These are phyloP conservation scores for Daldinia sp. DNA, from an alignment of 2,329 filamentous ascomycete genomes.

Conservation along the genomic window DNA sequence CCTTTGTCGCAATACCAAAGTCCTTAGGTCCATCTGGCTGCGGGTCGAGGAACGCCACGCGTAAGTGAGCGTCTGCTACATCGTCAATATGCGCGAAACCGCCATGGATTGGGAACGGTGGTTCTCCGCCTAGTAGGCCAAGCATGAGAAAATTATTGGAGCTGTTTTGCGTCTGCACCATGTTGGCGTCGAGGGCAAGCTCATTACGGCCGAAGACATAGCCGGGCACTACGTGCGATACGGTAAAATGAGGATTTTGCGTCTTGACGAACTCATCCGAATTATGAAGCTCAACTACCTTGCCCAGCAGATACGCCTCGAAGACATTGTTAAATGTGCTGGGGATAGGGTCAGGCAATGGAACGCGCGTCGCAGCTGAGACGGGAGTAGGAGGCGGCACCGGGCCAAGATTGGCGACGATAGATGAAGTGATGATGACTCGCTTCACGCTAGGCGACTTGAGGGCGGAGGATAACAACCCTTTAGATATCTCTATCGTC, in stretches of 20 bases:
- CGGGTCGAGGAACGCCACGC: neutral
- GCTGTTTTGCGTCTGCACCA: constrained; percentile 47
- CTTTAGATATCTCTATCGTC: neutral
- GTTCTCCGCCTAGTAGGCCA: neutral
- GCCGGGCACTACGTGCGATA: constrained; percentile 48
- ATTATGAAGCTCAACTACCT: neutral
- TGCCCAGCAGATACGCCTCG: neutral
- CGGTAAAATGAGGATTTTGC: constrained; percentile 44
- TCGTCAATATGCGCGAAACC: neutral
- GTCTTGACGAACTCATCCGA: constrained; percentile 43
- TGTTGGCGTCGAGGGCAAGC: constrained; percentile 40
- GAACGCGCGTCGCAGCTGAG: neutral
- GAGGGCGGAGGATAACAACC: neutral
- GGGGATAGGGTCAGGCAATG: neutral
- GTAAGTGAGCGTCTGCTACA: neutral
- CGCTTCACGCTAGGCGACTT: neutral
- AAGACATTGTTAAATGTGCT: neutral
- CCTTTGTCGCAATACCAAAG: neutral
- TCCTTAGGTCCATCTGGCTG: neutral
- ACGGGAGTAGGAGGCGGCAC: constrained; percentile 1
- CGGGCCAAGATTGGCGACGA: neutral
- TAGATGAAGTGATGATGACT: neutral
- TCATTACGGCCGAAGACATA: constrained; percentile 50
- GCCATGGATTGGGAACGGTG: constrained; percentile 1
- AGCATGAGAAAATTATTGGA: constrained; percentile 42